phyloP scores from a whole-genome alignment of 345 rosid species.

The Citrus cavaleriei region DNA sequence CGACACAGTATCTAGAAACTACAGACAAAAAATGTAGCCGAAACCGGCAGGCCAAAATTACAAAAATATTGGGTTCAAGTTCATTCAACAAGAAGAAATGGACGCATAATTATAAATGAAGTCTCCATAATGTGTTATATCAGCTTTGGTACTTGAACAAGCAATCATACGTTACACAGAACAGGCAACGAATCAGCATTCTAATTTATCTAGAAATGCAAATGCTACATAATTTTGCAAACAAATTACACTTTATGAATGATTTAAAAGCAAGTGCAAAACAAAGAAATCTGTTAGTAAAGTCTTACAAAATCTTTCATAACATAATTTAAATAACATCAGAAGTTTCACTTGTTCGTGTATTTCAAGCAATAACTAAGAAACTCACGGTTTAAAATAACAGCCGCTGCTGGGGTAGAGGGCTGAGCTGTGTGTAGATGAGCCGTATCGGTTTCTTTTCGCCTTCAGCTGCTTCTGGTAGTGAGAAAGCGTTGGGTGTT shows the following conservation, averaged over 20 bases:
- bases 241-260: neutral
- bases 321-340: too few relatives aligned
- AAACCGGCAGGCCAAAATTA: neutral
- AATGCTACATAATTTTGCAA: neutral
- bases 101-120: neutral
- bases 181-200: neutral
- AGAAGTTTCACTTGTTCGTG: neutral
- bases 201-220: neutral
- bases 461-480: neutral
- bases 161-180: neutral
- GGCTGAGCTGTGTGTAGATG: neutral
- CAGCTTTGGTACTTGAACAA: neutral
- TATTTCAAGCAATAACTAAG: neutral
- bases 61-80: neutral
- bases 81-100: neutral
- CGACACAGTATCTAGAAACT: neutral
- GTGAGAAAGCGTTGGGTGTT: neutral
- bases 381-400: neutral
- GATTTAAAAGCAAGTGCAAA: neutral
- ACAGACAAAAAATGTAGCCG: too few relatives aligned
- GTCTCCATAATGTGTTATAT: too few relatives aligned
- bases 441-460: neutral
- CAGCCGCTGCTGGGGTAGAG: too few relatives aligned
- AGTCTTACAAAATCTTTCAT: neutral
- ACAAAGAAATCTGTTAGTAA: neutral